phyloP scores from a whole-genome alignment of 345 rosid species.

The Angophora floribunda region DNA sequence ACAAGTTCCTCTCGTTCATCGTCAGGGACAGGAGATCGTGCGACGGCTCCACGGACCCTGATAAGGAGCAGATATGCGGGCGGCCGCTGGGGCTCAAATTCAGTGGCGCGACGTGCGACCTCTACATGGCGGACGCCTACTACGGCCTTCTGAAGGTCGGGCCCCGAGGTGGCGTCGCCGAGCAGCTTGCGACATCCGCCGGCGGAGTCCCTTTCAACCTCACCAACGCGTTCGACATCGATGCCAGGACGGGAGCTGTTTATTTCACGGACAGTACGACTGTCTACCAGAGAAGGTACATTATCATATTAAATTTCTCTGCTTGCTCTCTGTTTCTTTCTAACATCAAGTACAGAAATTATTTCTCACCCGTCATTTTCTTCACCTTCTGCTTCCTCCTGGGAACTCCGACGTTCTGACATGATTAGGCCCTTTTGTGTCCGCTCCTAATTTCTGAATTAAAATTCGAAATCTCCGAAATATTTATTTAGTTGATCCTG shows the following conservation, averaged over 20 bases:
- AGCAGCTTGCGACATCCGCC: conserved; percentile 11
- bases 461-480: background rate
- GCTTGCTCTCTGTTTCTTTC: background rate
- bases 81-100: conserved; percentile 49
- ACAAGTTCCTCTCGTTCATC: background rate
- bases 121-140: conserved; percentile 55
- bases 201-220: conserved; percentile 28
- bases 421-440: background rate
- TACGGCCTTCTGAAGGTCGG: conserved; percentile 35
- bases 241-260: conserved; percentile 18
- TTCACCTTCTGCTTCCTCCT: background rate
- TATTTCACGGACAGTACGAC: conserved; percentile 47
- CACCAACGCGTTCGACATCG: conserved; percentile 37
- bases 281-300: conserved; percentile 32
- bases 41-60: conserved; percentile 21
- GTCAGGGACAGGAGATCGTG: conserved; percentile 20
- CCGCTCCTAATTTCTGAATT: background rate
- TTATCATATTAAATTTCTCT: background rate
- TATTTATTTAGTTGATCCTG: background rate
- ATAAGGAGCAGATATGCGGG: conserved; percentile 29
- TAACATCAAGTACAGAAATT: background rate
- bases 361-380: background rate
- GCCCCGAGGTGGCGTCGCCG: conserved; percentile 27
- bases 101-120: conserved; percentile 26
- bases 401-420: background rate